Base-by-base conservation (phyloP, 177 flowering plant genomes). In the Telopea speciosissima region DNA sequence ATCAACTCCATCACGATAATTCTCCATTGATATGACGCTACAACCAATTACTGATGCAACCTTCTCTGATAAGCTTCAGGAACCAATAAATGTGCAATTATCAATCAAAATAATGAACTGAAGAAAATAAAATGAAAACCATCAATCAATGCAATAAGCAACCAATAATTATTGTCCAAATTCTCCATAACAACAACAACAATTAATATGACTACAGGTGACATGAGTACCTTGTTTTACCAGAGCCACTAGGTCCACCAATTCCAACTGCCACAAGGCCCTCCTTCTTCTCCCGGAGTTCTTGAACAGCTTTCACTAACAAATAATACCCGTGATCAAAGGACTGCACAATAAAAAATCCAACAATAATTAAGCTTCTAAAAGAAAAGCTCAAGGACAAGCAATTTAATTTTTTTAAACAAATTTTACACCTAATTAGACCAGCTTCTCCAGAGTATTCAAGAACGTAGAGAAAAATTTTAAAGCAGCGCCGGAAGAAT, bases 231-330 rank as follows among this genome's bases (percentile, higher is more conserved):
- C 99, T 95, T 49, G 99, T 79, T 85, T 95, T 93, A 33, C 99
- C 99, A 13, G 99, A 95, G 66, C 99, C 99, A 79, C 90, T 87
- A 13, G 99, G 98, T 67, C 99, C 99, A 66, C 99, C 99, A 75
- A 95, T 91, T 40, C 97, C 99, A 65, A 95, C 91, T 9, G 89
- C 90, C 52, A 95, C 98, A 67, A 88, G 79, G 24, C 97, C 91
- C 2, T 86, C 86, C 70, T 91, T 93, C 73, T 89, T 95, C 73
- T 84, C 92, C 63, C 99, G 81, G 3, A 95, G 91, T 75, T 95
- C 99, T 91, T 95, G 99, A 61, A 95, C 85, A 25, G 98, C 90
- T 85, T 91, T 95, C 63, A 95, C 91, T 54, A 95, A 70, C 74
- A 95, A 84, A 77, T 93, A 90, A 73, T 85, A 93, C 23, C 99